Percentiles rank a stretch among this genome's conserved stretches.
Evolutionary conservation across 345 rosid species (phyloP).

Genomic region (Camelina hispida): DNA sequence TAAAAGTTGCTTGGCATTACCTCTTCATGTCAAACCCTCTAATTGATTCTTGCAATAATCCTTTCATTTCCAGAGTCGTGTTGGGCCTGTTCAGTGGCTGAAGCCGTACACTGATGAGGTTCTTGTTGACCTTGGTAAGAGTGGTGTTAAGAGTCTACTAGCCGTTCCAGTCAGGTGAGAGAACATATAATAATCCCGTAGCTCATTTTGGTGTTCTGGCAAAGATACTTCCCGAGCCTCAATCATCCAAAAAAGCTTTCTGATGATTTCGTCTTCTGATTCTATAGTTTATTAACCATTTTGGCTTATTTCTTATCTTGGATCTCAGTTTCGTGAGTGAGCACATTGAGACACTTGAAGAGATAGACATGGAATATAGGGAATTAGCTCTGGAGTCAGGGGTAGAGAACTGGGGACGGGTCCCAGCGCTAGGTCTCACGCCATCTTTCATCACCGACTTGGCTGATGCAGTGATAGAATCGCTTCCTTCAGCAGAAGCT

Average conservation of each 20-base stretch:
- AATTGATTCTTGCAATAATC: slow-evolving; percentile 9
- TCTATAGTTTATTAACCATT: not conserved
- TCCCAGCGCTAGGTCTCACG: slow-evolving; percentile 82
- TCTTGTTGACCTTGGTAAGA: slow-evolving; percentile 90
- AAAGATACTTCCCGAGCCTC: not conserved
- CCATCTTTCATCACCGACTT: slow-evolving; percentile 86
- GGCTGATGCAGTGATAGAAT: slow-evolving; percentile 91
- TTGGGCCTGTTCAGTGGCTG: slow-evolving; percentile 95
- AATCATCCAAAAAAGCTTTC: no score
- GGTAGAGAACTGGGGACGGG: slow-evolving; percentile 89
- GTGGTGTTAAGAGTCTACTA: slow-evolving; percentile 89
- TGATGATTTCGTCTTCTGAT: not conserved
- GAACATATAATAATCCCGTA: slow-evolving; percentile 10
- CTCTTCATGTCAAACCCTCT: not conserved
- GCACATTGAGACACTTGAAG: slow-evolving; percentile 96
- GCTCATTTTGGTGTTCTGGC: not conserved
- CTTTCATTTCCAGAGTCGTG: slow-evolving; percentile 72
- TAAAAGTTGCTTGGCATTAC: slow-evolving; percentile 1
- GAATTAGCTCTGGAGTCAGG: slow-evolving; percentile 88
- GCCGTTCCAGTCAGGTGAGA: slow-evolving; percentile 89
- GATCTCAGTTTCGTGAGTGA: slow-evolving; percentile 83
- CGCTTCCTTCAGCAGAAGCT: slow-evolving; percentile 76
- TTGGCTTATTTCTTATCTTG: slow-evolving; percentile 13
- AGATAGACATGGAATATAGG: slow-evolving; percentile 92
- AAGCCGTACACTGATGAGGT: slow-evolving; percentile 97